These are phyloP conservation scores for Elasticomyces elasticus DNA, from an alignment of 495 filamentous ascomycete genomes.

Conservation along the genomic window DNA sequence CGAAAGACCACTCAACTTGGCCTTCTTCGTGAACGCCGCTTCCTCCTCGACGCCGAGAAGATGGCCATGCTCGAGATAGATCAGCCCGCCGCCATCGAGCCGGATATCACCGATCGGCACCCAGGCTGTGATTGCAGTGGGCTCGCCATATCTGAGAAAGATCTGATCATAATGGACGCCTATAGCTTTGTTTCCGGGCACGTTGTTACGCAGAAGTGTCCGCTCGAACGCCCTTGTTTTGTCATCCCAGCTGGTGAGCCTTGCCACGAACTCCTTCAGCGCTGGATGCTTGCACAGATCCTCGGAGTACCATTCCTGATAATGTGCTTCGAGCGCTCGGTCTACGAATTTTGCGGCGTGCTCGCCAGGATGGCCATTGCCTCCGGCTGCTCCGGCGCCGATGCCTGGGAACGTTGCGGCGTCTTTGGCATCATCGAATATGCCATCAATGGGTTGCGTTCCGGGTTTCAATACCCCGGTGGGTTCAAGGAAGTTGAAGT, in stretches of 20 bases:
- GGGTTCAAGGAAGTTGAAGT: conserved; percentile 46
- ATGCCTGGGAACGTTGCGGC: conserved; percentile 47
- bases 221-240: conserved; percentile 35
- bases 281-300: conserved; percentile 46
- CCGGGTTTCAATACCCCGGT: conserved; percentile 46
- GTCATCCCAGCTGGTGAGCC: conserved; percentile 46
- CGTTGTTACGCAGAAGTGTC: conserved; percentile 44
- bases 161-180: conserved; percentile 60
- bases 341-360: conserved; percentile 43
- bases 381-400: conserved; percentile 41
- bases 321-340: conserved; percentile 46
- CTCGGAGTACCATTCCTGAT: conserved; percentile 48
- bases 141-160: conserved; percentile 50
- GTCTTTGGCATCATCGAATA: conserved; percentile 43
- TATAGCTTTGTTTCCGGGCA: conserved; percentile 49
- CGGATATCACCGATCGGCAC: conserved; percentile 53
- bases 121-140: conserved; percentile 53
- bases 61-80: conserved; percentile 47
- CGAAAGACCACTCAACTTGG: conserved; percentile 17
- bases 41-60: conserved; percentile 22
- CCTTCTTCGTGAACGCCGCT: conserved; percentile 23
- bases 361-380: conserved; percentile 41
- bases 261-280: conserved; percentile 42
- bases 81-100: conserved; percentile 48
- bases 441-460: conserved; percentile 32